Evolutionary conservation across 441 rosid genomes (phyloP), one percentile per base, ranked within the genome.

Genomic region (Brassica balearica): DNA sequence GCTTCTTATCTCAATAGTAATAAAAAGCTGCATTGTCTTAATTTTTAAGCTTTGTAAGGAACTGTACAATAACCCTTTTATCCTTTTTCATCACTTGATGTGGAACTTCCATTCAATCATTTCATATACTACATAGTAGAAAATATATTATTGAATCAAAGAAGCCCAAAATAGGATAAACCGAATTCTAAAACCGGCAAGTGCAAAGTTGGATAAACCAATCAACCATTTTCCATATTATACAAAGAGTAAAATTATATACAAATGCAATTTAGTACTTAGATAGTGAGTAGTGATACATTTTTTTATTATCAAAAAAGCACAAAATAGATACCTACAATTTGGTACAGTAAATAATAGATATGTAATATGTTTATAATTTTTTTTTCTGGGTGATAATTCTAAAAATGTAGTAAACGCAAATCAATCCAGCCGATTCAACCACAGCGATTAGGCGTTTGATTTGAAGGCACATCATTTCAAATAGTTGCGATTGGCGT

Each of bases 241-340:
- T 73, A 67, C 65, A 48, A 73, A 32, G 56, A 34, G 74, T 7
- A 46, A 60, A 78, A 69, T 61, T 61, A 68, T 60, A 69, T 67
- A 72, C 73, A 73, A 17, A 67, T 72, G 77, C 73, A 69, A 4
- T 38, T 73, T 69, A 38, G 25, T 27, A 23, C 67, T 29, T 48
- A 23, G 2, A 23, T 2, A 23, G 25, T 23, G 25, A 23, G 56
- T 51, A 5, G 22, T 55, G 2, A 60, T 25, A 38, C 55, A 63
- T 36, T 12, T 27, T 59, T 22, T 38, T 4, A 8, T 36, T 58
- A 73, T 51, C 65, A 62, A 62, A 61, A 73, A 61, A 23, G 3
- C 67, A 79, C 2, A 73, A 38, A 32, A 64, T 64, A 79, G 63
- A 63, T 19, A 41, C 55, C 11, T 29, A 63, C 41, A 25, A 48